Evolutionary conservation across 2,329 filamentous ascomycete genomes (phyloP), one percentile per base, ranked within the genome.

Genomic region (Phaeosphaeria sp.): DNA sequence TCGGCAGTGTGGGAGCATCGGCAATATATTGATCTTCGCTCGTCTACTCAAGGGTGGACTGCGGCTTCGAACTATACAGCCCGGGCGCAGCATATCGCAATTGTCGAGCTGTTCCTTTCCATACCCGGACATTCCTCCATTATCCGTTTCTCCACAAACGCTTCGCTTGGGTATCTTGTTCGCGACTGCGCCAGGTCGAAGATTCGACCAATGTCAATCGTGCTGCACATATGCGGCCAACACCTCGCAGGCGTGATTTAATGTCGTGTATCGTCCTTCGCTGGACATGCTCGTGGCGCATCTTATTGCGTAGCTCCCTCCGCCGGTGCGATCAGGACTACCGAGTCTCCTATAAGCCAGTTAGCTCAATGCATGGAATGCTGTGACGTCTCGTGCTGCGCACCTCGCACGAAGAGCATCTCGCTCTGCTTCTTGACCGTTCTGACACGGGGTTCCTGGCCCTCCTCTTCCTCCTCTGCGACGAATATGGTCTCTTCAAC

Each of bases 371-470:
- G 27, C 17, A 27, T 15, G 1, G 5, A 39, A 1, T 17, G 20
- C 3, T 5, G 13, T 36, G 30, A 36, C 50, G 4, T 43, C n/a
- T 11, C 15, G 9, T 22, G 25, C 22, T 10, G 36, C 63, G 62
- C 81, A 94, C 93, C 94, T 91, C 95, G 85, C 57, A 99, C 94
- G 77, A 99, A 99, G 20, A 99, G 82, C 95, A 99, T 99, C 77
- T 98, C 95, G 44, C 93, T 96, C 78, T 97, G 96, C 80, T 96
- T 96, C 81, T 94, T 96, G 62, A 95, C 88, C 15, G 93, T 97
- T 91, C 70, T 62, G 50, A 74, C 71, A 49, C 67, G 65, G 27
- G 71, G 66, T 62, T 85, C 89, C 56, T 90, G 89, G 21, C 92
- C 90, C 51, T 90, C 89, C 42, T 96, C 92, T 15, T 93, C 90